These are phyloP conservation scores for Xylariaceae sp. DNA, from an alignment of 2,329 filamentous ascomycete genomes.

Conservation along the genomic window DNA sequence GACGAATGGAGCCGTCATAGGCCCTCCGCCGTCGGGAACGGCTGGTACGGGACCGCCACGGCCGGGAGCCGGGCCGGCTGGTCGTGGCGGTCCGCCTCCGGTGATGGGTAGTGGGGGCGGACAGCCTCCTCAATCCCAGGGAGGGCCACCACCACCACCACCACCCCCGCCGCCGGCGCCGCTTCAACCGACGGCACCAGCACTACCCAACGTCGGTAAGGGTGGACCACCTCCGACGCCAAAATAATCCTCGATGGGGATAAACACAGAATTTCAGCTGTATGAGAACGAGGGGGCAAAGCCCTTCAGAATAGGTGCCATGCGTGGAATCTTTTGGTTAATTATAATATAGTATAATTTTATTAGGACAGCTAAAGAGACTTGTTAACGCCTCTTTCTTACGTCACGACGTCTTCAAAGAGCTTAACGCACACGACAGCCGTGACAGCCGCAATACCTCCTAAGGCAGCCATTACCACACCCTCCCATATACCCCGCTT, in stretches of 20 bases:
- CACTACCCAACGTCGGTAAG: neutral
- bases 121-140: conserved; percentile 3
- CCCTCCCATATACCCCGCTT: conserved; percentile 41
- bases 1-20: neutral
- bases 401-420: conserved; percentile 34
- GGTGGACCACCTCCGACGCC: conserved; percentile 22
- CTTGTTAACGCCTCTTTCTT: neutral
- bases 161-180: no score
- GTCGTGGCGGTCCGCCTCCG: conserved; percentile 20
- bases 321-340: neutral
- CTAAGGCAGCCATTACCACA: conserved; percentile 51
- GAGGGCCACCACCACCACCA: conserved; percentile 13
- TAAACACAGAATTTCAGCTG: neutral
- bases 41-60: conserved; percentile 14
- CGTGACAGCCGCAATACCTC: conserved; percentile 50
- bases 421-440: conserved; percentile 49
- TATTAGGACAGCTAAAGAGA: neutral
- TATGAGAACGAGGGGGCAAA: neutral
- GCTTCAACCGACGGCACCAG: neutral
- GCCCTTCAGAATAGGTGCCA: neutral
- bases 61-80: neutral
- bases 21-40: neutral
- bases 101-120: conserved; percentile 15
- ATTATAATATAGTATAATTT: neutral
- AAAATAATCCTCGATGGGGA: neutral